Evolutionary conservation across 225 moss, liverwort and hornwort species (phyloP), one percentile per base, ranked within the genome.

Genomic region (Sphagnum tenellum): DNA sequence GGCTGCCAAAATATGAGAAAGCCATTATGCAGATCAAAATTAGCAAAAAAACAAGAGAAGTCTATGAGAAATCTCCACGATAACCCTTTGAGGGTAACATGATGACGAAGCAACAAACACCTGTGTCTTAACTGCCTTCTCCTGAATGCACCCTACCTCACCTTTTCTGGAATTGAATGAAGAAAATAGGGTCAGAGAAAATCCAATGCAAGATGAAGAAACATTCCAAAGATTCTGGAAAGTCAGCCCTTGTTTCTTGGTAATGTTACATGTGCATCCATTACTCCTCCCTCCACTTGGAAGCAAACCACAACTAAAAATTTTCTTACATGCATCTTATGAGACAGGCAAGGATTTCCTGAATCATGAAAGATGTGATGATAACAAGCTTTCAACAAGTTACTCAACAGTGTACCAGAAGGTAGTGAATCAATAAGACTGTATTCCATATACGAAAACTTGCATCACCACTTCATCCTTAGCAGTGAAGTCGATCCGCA

Each of bases 171-270:
- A 3, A 46, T 4, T 69, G 47, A 58, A 44, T 60, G 50, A 5
- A 49, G 47, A 58, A 1, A 3, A 47, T 12, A 14, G 44, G 10
- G 29, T 49, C 57, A 50, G 46, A 6, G 9, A 46, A 66, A 49
- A 12, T 50, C 1, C 49, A 9, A n/a, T 2, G 45, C 45, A 13
- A 29, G 29, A 9, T 52, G 9, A 52, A 52, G 7, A 52, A 63
- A 89, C 93, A 89, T 93, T 88, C 93, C 90, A 94, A 14, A 94
- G 82, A 66, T 78, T 68, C 77, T 90, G 90, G 67, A 90, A 89
- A 56, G 84, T 74, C 67, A 66, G 73, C 7, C 90, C 72, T 53
- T 86, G 72, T 60, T 81, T 85, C 86, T 77, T 86, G 10, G 88
- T 84, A 57, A 94, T 79, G 65, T 81, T 88, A 75, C 88, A 84